Evolutionary conservation across 176 grass and related monocot species (phyloP), one percentile per base, ranked within the genome.

Genomic region (Eragrostis nindensis): DNA sequence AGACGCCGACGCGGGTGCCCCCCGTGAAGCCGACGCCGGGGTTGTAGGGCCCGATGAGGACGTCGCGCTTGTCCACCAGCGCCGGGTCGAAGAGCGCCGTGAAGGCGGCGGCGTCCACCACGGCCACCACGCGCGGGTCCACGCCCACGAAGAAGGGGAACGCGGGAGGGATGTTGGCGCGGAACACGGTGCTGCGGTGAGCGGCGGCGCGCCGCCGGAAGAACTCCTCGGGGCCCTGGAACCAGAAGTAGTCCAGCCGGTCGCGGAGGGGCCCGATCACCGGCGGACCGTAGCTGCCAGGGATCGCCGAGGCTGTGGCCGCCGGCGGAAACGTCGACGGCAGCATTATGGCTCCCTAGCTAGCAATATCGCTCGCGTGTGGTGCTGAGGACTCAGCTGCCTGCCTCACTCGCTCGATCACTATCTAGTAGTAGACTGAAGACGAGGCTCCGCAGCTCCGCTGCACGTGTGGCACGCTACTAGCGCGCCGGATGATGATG

Each of bases 171-270:
- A 98, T 92, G 90, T 98, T 98, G 83, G 90, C 85, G 25, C 90
- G 95, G 86, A 98, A 98, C 22, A 98, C 95, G 9, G 95, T 87
- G 92, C 95, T 94, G 21, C 74, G 32, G 84, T 94, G 74, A 22
- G 71, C 49, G 15, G 83, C 63, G 64, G 93, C 85, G 74, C 95
- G 95, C 2, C 74, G 83, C 0, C 90, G 86, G 80, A 98, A 98
- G 86, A 92, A 98, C 27, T 87, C 89, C 0, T 98, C 95, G 5
- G 86, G 86, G 2, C 92, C 90, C 61, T 98, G 90, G 65, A 98
- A 94, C 95, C 95, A 98, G 81, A 98, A 98, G 86, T 91, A 98
- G 77, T 98, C 95, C 0, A 98, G 88, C 0, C 95, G 90, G 77
- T 98, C 95, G 4, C 86, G 79, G 24, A 98, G 83, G 0, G 95